Percentiles rank a stretch among this genome's conserved stretches.
Conservation (phyloP, 768 basidiomycete genomes). For the Lactarius hengduanensis region DNA sequence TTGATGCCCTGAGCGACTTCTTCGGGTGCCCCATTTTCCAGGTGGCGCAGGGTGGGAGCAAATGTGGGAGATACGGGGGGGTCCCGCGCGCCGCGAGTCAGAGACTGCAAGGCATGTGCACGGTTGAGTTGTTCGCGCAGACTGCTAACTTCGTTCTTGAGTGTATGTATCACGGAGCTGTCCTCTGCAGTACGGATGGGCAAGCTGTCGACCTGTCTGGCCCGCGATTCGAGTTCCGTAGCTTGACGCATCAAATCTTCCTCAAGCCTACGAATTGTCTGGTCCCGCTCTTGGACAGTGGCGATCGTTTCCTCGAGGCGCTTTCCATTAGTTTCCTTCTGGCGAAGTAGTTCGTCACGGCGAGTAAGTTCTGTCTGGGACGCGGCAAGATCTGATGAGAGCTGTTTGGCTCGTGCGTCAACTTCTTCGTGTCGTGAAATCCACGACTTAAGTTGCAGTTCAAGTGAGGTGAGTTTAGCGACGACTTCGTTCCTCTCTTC, state of each 20-base stretch:
- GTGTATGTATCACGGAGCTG: slow-evolving; percentile 77
- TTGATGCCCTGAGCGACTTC: slow-evolving; percentile 45
- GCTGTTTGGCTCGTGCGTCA: slow-evolving; percentile 67
- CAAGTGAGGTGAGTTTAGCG: slow-evolving; percentile 69
- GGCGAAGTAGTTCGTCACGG: slow-evolving; percentile 68
- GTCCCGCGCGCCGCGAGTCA: slow-evolving; percentile 69
- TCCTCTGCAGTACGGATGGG: slow-evolving; percentile 77
- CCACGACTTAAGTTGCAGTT: slow-evolving; percentile 86
- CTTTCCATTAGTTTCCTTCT: slow-evolving; percentile 79
- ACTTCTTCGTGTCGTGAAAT: slow-evolving; percentile 84
- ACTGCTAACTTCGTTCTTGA: slow-evolving; percentile 90
- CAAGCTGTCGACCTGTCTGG: slow-evolving; percentile 62
- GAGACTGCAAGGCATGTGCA: slow-evolving; percentile 85
- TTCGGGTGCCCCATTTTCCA: slow-evolving; percentile 42
- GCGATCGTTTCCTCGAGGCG: slow-evolving; percentile 74
- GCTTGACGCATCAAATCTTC: slow-evolving; percentile 75
- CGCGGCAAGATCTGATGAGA: slow-evolving; percentile 65
- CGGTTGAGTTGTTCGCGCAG: slow-evolving; percentile 95
- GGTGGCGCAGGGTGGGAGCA: slow-evolving; percentile 67
- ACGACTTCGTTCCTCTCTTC: slow-evolving; percentile 89
- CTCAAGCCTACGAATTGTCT: slow-evolving; percentile 74
- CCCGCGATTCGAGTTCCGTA: slow-evolving; percentile 70
- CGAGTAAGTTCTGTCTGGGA: slow-evolving; percentile 70
- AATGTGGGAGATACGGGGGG: slow-evolving; percentile 86
- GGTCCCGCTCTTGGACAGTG: slow-evolving; percentile 80